Conservation (phyloP, 2,329 filamentous ascomycete species). For the Chaetomium sp. region DNA sequence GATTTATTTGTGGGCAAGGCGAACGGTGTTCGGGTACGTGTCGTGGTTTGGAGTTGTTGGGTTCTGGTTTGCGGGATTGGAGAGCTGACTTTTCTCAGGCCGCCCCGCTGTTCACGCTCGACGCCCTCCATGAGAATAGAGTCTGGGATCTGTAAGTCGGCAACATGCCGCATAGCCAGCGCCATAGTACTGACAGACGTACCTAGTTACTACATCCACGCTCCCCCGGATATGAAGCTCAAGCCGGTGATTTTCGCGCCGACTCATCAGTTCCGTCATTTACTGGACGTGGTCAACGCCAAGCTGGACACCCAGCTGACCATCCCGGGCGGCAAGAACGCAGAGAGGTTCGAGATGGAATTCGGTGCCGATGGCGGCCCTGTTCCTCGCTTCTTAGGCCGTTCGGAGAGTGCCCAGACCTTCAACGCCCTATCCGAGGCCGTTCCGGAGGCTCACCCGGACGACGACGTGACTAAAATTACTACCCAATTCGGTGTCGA, state of each 20-base stretch:
- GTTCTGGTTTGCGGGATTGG: not conserved
- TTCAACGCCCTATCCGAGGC: constrained; percentile 27
- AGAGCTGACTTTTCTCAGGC: constrained; percentile 26
- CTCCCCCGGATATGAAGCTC: constrained; percentile 38
- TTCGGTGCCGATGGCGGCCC: constrained; percentile 58
- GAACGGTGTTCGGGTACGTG: constrained; percentile 39
- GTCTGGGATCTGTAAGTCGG: constrained; percentile 68
- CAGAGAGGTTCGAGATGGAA: constrained; percentile 50
- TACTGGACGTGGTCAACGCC: constrained; percentile 60
- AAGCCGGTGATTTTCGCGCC: constrained; percentile 62
- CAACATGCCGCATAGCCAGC: not conserved
- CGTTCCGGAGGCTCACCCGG: constrained; percentile 32
- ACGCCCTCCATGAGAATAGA: constrained; percentile 50
- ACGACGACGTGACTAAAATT: constrained; percentile 32
- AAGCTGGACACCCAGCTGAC: constrained; percentile 47
- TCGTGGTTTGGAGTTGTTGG: not conserved
- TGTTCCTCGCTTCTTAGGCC: constrained; percentile 61
- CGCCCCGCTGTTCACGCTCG: constrained; percentile 46
- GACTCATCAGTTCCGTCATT: constrained; percentile 55
- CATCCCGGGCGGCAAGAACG: constrained; percentile 49
- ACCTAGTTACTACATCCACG: constrained; percentile 54
- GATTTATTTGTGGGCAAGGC: constrained; percentile 49
- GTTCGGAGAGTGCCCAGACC: constrained; percentile 38
- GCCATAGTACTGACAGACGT: too few species aligned
- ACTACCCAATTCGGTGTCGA: constrained; percentile 32